Evolutionary conservation across 1,284 basidiomycete genomes (phyloP).

Genomic region (Sporisorium exsertum): DNA sequence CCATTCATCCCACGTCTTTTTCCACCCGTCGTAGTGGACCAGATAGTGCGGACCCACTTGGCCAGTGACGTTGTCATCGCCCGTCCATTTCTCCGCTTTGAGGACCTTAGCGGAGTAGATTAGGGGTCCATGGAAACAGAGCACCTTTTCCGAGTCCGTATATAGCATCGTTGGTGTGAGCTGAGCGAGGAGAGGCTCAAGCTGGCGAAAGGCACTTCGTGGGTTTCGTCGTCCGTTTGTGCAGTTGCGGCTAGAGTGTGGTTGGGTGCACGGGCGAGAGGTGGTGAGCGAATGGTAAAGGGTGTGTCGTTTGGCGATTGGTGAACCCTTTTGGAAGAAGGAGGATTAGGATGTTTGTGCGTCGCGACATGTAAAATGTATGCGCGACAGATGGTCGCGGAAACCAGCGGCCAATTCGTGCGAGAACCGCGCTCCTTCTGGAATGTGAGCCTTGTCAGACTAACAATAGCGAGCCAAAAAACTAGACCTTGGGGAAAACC

Average conservation of each 20-base stretch:
- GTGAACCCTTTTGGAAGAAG: slow-evolving; percentile 3
- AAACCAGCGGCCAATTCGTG: neutral
- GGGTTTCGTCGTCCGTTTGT: neutral
- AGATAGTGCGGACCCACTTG: slow-evolving; percentile 84
- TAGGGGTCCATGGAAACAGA: slow-evolving; percentile 93
- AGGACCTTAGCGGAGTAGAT: slow-evolving; percentile 96
- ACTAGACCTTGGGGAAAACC: no score
- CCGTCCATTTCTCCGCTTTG: slow-evolving; percentile 81
- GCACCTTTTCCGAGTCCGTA: slow-evolving; percentile 79
- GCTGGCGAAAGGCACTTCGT: neutral
- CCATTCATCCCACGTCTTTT: slow-evolving; percentile 99
- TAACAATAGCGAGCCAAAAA: no score
- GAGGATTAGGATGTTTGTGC: neutral
- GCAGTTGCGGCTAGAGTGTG: no score
- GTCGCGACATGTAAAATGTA: slow-evolving; percentile 7
- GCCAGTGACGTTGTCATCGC: slow-evolving; percentile 76
- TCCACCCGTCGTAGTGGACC: slow-evolving; percentile 99
- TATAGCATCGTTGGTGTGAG: slow-evolving; percentile 66
- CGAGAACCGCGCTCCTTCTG: neutral
- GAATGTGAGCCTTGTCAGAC: no score
- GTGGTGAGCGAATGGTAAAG: neutral
- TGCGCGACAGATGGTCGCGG: slow-evolving; percentile 4
- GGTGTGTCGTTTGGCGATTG: neutral
- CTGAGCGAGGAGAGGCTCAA: neutral
- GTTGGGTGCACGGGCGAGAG: neutral